Evolutionary conservation across 1,139 yeast species (phyloP), one percentile per base, ranked within the genome.

Genomic region (Yamadazyma friedrichii): DNA sequence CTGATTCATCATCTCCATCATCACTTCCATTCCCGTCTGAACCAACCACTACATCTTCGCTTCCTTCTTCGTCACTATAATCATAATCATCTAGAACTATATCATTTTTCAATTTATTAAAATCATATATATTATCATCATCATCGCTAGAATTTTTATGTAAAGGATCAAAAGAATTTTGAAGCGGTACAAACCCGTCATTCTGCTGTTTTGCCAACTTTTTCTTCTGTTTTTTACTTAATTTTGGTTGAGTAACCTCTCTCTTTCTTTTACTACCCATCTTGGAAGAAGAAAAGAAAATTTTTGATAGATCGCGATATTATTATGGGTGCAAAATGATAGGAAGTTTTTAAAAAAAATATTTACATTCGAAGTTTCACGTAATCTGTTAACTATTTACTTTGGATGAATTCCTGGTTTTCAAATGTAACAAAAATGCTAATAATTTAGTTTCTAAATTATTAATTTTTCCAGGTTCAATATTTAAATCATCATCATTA

Each of bases 391-490:
- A 26, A 10, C 20, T 30, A 30, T 30, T 30, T 30, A 30, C 33
- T 9, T 6, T 9, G 12, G 13, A 9, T 28, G 31, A 20, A 20
- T 20, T 20, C 31, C 15, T 28, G 20, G 17, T 15, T 32, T 70
- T 56, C 53, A 67, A 55, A 28, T 63, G 59, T 27, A 66, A 48
- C 62, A 68, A 64, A 38, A 68, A 59, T 35, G 52, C 43, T 51
- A 68, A 53, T 42, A 69, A 47, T 28, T 56, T 51, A 0, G 71
- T 60, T 45, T 70, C 74, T 41, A 69, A 47, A 4, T 56, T 51
- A 41, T 53, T 55, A 38, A 47, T 53, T 25, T 65, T 11, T 6
- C 11, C 28, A 25, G 11, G 28, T 10, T 11, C 28, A 10, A 25
- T 10, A 25, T 25, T 25, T 25, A 10, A 9, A 25, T 25, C 24